Evolutionary conservation across 495 filamentous ascomycete species (phyloP).

Genomic region (Hyaloscypha bicolor): DNA sequence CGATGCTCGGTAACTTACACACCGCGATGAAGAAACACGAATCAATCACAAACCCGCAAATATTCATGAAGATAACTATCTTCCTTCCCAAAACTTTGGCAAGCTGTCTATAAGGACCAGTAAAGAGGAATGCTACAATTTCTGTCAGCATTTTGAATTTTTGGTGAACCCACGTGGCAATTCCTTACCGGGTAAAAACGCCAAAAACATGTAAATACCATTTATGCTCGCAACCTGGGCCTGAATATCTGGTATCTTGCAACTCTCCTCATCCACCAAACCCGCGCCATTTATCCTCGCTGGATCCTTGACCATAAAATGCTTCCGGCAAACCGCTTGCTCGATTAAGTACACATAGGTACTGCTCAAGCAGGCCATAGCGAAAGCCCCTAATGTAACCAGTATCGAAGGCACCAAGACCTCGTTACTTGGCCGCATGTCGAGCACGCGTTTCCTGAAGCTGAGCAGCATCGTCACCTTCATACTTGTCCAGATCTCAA

Average conservation of each 20-base stretch:
- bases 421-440: not conserved
- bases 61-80: constrained; percentile 13
- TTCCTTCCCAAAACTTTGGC: constrained; percentile 9
- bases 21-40: constrained; percentile 1
- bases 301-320: constrained; percentile 5
- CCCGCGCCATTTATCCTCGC: not conserved
- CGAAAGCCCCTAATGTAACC: constrained; percentile 5
- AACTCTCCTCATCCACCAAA: constrained; percentile 16
- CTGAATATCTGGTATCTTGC: constrained; percentile 11
- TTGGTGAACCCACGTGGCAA: too few relatives aligned
- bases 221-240: constrained; percentile 12
- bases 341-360: constrained; percentile 13
- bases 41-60: not conserved
- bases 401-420: not conserved
- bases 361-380: not conserved
- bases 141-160: constrained; percentile 1
- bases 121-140: constrained; percentile 12
- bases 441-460: not conserved
- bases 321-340: constrained; percentile 15
- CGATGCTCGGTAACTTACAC: not conserved
- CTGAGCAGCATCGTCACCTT: not conserved
- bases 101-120: constrained; percentile 13
- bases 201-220: constrained; percentile 4
- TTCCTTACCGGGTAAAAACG: constrained; percentile 10
- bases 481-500: not conserved